A percentile compares a stretch with the other conserved stretches of the same genome.
phyloP scores from a whole-genome alignment of 257 asterid genomes.

The Primulina eburnea region DNA sequence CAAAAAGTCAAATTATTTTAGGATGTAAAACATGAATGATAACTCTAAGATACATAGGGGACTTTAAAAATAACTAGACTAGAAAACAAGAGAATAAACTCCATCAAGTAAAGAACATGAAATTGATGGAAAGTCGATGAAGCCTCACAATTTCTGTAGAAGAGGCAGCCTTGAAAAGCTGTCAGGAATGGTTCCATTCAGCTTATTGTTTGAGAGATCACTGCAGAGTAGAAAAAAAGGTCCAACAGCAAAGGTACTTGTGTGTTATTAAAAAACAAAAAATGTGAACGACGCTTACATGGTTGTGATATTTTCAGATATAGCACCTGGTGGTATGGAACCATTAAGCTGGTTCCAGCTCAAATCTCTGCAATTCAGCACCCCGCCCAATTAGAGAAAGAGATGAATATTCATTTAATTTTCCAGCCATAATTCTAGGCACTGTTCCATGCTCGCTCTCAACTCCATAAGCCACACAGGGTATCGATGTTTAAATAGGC shows the following conservation, averaged over 20 bases:
- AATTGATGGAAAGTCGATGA: conserved; percentile 13
- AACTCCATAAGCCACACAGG: neutral
- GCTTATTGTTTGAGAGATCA: conserved; percentile 70
- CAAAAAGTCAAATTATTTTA: neutral
- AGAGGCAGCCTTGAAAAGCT: conserved; percentile 76
- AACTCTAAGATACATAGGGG: neutral
- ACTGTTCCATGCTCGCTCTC: neutral
- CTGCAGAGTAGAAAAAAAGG: conserved; percentile 39
- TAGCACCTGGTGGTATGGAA: conserved; percentile 55
- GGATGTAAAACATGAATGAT: neutral
- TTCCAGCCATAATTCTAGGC: neutral
- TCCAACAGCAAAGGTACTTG: conserved; percentile 7
- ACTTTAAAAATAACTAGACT: too few species aligned
- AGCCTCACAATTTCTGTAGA: conserved; percentile 78
- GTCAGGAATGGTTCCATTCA: conserved; percentile 73
- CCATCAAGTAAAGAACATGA: conserved; percentile 20
- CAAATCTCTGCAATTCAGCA: conserved; percentile 58
- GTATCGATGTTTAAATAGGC: neutral
- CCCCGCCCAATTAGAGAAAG: conserved; percentile 20
- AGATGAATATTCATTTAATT: neutral
- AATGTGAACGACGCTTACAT: conserved; percentile 45
- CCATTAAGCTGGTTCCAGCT: conserved; percentile 80
- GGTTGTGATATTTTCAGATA: conserved; percentile 72
- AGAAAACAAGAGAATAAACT: neutral
- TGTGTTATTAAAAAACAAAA: neutral